Conservation (phyloP, 768 basidiomycete species). For the Lactarius evosmus region DNA sequence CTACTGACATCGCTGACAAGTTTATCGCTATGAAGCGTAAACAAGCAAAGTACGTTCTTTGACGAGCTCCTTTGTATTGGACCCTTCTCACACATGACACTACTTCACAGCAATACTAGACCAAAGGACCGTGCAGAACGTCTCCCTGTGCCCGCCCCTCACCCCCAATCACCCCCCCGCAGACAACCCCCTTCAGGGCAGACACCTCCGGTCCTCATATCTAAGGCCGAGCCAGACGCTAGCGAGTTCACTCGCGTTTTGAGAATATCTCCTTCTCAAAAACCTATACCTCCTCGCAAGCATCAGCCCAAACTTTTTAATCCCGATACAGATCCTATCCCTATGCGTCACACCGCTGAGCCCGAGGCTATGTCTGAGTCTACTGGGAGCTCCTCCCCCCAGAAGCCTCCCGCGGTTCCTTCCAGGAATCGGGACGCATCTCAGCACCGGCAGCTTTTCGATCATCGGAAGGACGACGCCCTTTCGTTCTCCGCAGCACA, state of each 20-base stretch:
- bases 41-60: constrained; percentile 50
- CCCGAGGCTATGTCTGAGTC: constrained; percentile 63
- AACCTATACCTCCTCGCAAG: constrained; percentile 35
- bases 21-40: constrained; percentile 66
- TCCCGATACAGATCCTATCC: constrained; percentile 66
- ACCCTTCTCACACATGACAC: neutral
- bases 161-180: constrained; percentile 32
- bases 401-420: constrained; percentile 36
- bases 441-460: constrained; percentile 64
- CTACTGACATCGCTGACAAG: constrained; percentile 56
- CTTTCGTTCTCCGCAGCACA: constrained; percentile 71
- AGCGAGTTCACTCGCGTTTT: constrained; percentile 72
- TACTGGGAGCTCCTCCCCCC: constrained; percentile 49
- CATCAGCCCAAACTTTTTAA: constrained; percentile 58
- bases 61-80: neutral
- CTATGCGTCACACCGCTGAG: constrained; percentile 55
- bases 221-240: constrained; percentile 55
- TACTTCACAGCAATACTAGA: neutral
- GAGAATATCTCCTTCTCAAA: constrained; percentile 56
- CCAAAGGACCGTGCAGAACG: constrained; percentile 28
- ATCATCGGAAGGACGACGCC: constrained; percentile 89
- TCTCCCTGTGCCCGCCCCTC: constrained; percentile 36
- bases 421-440: constrained; percentile 38
- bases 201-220: constrained; percentile 37
- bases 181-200: constrained; percentile 40